Conservation (phyloP, 1,139 yeast species). For the Saccharomycopsis hybrid region DNA sequence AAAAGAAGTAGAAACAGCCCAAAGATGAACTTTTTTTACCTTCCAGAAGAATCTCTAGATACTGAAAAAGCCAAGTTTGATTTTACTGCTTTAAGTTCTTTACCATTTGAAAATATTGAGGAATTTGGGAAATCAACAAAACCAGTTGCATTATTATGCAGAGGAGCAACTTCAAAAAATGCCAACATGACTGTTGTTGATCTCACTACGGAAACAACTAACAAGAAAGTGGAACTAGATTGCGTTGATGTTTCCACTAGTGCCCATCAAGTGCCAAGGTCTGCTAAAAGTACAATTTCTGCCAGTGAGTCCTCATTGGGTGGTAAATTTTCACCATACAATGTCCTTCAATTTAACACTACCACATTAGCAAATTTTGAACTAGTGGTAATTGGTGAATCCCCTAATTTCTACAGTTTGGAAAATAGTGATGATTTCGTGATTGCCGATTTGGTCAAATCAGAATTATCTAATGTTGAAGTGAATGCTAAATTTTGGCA, state of each 20-base stretch:
- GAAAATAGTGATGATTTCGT: conserved; percentile 34
- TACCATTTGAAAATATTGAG: conserved; percentile 23
- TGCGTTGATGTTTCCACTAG: conserved; percentile 40
- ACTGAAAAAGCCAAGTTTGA: conserved; percentile 8
- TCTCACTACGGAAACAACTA: conserved; percentile 26
- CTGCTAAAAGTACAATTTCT: conserved; percentile 29
- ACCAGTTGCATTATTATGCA: conserved; percentile 20
- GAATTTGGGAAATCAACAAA: conserved; percentile 25
- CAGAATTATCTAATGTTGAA: conserved; percentile 3
- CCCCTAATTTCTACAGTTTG: conserved; percentile 24
- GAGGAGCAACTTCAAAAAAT: background rate
- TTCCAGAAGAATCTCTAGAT: conserved; percentile 24
- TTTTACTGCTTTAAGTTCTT: conserved; percentile 28
- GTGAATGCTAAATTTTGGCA: conserved; percentile 13
- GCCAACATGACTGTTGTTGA: conserved; percentile 23
- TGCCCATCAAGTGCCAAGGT: conserved; percentile 40
- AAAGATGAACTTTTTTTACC: conserved; percentile 29
- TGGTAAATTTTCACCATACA: conserved; percentile 41
- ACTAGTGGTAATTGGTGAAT: conserved; percentile 40
- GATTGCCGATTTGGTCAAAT: conserved; percentile 29
- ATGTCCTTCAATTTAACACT: conserved; percentile 37
- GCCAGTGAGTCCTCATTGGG: conserved; percentile 48
- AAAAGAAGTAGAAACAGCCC: conserved; percentile 25
- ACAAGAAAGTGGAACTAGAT: conserved; percentile 28
- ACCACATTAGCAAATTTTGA: conserved; percentile 37